phyloP scores from a whole-genome alignment of 2,329 filamentous ascomycete species.

The Zymoseptoria ardabiliae region DNA sequence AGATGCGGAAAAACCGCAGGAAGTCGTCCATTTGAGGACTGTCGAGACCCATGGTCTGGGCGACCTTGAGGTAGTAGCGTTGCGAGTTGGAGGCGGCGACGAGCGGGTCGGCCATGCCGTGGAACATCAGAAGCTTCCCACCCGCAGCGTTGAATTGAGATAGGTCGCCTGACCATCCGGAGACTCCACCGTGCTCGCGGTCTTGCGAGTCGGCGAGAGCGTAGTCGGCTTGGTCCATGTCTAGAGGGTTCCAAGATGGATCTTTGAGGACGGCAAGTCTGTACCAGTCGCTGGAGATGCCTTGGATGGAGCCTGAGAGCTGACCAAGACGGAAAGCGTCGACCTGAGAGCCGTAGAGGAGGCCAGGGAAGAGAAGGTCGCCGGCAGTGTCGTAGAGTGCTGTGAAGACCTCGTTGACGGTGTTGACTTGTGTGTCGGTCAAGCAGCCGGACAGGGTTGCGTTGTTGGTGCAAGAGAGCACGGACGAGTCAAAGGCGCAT shows the following conservation, averaged over 20 bases:
- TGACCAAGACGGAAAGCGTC: conserved; percentile 32
- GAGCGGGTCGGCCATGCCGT: conserved; percentile 37
- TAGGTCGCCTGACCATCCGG: conserved; percentile 33
- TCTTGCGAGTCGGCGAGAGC: conserved; percentile 32
- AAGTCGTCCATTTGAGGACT: conserved; percentile 34
- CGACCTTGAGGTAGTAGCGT: conserved; percentile 44
- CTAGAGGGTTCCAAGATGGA: conserved; percentile 34
- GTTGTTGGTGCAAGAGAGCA: conserved; percentile 32
- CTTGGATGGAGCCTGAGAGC: conserved; percentile 37
- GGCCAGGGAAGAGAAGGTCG: conserved; percentile 43
- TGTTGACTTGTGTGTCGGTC: conserved; percentile 37
- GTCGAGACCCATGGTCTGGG: conserved; percentile 31
- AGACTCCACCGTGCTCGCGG: conserved; percentile 37
- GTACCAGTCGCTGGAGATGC: conserved; percentile 44
- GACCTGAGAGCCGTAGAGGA: conserved; percentile 43
- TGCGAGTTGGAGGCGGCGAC: conserved; percentile 41
- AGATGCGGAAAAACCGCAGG: conserved; percentile 46
- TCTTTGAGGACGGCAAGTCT: conserved; percentile 44
- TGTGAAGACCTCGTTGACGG: conserved; percentile 37
- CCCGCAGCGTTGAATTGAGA: conserved; percentile 34
- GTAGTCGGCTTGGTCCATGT: conserved; percentile 36
- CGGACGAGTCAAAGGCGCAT: conserved; percentile 35
- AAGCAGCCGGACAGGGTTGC: conserved; percentile 36
- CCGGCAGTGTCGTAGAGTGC: conserved; percentile 39
- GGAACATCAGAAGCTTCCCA: conserved; percentile 40